These are phyloP conservation scores for Lyophyllum decastes DNA, from an alignment of 768 basidiomycete species.

Conservation along the genomic window DNA sequence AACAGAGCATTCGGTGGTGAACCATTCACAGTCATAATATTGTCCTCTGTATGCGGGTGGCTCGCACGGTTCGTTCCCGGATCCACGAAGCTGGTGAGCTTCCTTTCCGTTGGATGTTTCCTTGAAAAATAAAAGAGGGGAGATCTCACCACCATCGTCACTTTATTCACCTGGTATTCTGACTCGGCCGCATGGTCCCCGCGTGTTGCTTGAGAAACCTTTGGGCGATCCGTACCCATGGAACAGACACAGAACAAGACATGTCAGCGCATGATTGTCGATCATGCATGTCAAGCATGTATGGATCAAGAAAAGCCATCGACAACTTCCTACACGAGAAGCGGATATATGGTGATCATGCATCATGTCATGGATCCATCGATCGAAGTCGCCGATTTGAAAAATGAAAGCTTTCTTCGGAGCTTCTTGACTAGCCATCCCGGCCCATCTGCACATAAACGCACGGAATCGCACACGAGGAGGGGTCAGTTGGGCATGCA, in stretches of 20 bases:
- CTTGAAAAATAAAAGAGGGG: neutral
- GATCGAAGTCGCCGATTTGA: conserved; percentile 6
- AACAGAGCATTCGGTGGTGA: neutral
- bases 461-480: neutral
- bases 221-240: neutral
- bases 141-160: neutral
- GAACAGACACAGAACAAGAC: neutral
- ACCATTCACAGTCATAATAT: neutral
- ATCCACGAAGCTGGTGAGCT: neutral
- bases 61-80: neutral
- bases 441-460: neutral
- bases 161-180: neutral
- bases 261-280: neutral
- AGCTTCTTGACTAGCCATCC: neutral
- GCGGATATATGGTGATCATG: conserved; percentile 1
- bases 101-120: neutral
- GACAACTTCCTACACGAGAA: conserved; percentile 1
- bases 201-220: conserved; percentile 1
- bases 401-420: neutral
- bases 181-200: neutral
- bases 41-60: neutral
- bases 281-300: neutral
- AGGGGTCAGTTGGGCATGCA: neutral
- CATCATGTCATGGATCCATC: conserved; percentile 5
- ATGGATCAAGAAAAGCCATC: neutral